A percentile compares a stretch with the other conserved stretches of the same genome.
Conservation (phyloP, 2,329 filamentous ascomycete genomes). For the Laburnicola sp. region DNA sequence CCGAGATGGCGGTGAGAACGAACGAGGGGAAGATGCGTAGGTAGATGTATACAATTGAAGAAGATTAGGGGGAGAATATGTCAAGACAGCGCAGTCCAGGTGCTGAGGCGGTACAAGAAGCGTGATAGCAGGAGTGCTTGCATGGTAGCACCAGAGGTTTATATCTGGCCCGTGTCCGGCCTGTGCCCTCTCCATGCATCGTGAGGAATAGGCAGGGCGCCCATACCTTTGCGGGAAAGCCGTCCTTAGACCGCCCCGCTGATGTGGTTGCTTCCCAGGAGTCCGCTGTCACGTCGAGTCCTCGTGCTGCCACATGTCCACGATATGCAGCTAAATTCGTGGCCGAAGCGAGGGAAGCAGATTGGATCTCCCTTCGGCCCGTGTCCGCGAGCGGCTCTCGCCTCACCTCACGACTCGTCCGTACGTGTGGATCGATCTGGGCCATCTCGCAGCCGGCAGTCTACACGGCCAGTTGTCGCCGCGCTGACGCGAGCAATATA, state of each 20-base stretch:
- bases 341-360: constrained; percentile 32
- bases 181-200: constrained; percentile 30
- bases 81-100: constrained; percentile 18
- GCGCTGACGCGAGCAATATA: constrained; percentile 15
- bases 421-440: constrained; percentile 21
- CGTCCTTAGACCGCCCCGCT: constrained; percentile 39
- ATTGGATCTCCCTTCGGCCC: constrained; percentile 39
- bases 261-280: constrained; percentile 41
- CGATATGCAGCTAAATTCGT: constrained; percentile 43
- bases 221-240: constrained; percentile 38
- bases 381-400: constrained; percentile 35
- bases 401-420: constrained; percentile 31
- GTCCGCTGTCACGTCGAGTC: constrained; percentile 37
- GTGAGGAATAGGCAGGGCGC: constrained; percentile 32
- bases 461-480: constrained; percentile 28
- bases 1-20: constrained; percentile 20
- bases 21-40: constrained; percentile 25
- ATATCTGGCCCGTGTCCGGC: constrained; percentile 32
- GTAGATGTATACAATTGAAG: constrained; percentile 14
- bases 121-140: constrained; percentile 15
- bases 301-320: constrained; percentile 47
- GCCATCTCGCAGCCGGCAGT: constrained; percentile 27
- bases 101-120: constrained; percentile 16
- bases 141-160: constrained; percentile 35
- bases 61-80: constrained; percentile 8